Conservation (phyloP, 108 stramenopile species). For the Skeletonema potamos region DNA sequence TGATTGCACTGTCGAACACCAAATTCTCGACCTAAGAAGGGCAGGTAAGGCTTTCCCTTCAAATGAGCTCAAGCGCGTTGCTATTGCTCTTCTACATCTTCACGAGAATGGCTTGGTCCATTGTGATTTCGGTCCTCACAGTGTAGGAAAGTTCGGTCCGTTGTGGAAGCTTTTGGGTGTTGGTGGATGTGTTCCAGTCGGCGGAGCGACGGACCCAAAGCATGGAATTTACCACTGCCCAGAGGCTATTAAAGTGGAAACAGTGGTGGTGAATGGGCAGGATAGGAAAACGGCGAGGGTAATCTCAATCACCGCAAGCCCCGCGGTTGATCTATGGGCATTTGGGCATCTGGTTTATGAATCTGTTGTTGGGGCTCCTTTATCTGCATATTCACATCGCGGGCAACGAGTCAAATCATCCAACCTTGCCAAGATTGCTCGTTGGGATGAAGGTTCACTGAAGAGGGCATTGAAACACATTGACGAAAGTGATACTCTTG, state of each 20-base stretch:
- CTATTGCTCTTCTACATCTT: slow-evolving; percentile 82
- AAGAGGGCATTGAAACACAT: slow-evolving; percentile 31
- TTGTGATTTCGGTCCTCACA: slow-evolving; percentile 90
- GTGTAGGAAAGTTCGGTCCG: slow-evolving; percentile 85
- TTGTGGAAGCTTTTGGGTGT: slow-evolving; percentile 87
- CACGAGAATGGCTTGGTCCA: slow-evolving; percentile 89
- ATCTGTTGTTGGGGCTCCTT: slow-evolving; percentile 36
- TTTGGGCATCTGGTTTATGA: slow-evolving; percentile 51
- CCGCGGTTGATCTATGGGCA: slow-evolving; percentile 46
- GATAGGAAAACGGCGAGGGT: slow-evolving; percentile 45
- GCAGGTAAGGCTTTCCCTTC: slow-evolving; percentile 72
- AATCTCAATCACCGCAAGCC: slow-evolving; percentile 21
- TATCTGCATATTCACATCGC: slow-evolving; percentile 49
- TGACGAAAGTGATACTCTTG: slow-evolving; percentile 40
- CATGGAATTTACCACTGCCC: slow-evolving; percentile 89
- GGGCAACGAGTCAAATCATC: slow-evolving; percentile 46
- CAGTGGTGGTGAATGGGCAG: slow-evolving; percentile 38
- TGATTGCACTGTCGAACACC: slow-evolving; percentile 87
- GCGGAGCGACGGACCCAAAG: slow-evolving; percentile 71
- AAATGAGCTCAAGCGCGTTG: slow-evolving; percentile 84
- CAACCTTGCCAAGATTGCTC: slow-evolving; percentile 47
- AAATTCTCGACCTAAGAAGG: slow-evolving; percentile 85
- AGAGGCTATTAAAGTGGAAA: slow-evolving; percentile 73
- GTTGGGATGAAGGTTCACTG: slow-evolving; percentile 39
- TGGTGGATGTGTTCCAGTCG: slow-evolving; percentile 76